Evolutionary conservation across 208 protist genomes (phyloP).

Genomic region (Leptomonas pyrrhocoris): DNA sequence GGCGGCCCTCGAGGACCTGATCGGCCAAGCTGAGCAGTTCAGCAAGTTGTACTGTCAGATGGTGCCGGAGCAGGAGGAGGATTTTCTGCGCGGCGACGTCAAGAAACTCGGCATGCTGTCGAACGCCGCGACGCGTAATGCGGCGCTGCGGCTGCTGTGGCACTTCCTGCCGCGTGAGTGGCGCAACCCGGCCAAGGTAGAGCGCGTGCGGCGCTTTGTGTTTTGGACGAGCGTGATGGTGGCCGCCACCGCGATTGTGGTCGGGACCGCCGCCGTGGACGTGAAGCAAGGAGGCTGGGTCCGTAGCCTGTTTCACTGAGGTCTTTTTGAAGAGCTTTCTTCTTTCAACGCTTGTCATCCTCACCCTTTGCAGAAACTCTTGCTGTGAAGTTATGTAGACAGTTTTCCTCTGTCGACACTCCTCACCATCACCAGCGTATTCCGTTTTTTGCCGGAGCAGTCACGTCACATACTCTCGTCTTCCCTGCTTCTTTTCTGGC

Average conservation of each 20-base stretch:
- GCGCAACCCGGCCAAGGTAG: constrained; percentile 58
- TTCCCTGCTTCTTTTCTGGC: no score
- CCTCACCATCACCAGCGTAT: no score
- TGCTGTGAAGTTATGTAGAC: no score
- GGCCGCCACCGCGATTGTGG: constrained; percentile 31
- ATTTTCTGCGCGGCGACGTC: constrained; percentile 65
- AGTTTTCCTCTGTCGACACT: no score
- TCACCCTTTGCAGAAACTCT: no score
- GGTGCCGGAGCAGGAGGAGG: constrained; percentile 36
- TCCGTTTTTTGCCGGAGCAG: no score
- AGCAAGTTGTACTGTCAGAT: constrained; percentile 30
- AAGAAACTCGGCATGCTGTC: constrained; percentile 62
- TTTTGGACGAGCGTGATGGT: constrained; percentile 39
- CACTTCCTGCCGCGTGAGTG: constrained; percentile 72
- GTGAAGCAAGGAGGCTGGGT: constrained; percentile 19
- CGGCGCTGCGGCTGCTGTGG: constrained; percentile 74
- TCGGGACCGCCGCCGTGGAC: constrained; percentile 26
- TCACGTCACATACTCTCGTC: no score
- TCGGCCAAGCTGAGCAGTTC: constrained; percentile 38
- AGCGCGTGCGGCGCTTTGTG: constrained; percentile 21
- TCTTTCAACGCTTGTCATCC: no score
- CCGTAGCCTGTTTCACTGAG: constrained; percentile 18
- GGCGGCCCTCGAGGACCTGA: constrained; percentile 41
- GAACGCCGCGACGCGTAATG: constrained; percentile 66
- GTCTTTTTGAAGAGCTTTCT: neutral